Conservation (phyloP, 2,329 filamentous ascomycete species). For the Paecilomyces dactylethromorphus region DNA sequence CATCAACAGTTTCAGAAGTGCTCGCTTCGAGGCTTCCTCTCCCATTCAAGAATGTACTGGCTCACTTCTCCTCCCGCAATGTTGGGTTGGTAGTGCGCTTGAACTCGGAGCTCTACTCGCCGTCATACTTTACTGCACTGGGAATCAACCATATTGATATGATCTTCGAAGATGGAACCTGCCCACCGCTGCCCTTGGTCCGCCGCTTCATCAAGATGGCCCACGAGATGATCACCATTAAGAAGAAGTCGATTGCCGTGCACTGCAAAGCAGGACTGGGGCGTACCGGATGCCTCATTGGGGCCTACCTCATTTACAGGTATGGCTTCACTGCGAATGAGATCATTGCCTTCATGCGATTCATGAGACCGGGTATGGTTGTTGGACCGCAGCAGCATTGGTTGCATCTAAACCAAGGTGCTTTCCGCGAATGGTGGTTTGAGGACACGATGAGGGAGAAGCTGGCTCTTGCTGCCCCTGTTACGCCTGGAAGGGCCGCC, state of each 20-base stretch:
- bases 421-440: conserved; percentile 97
- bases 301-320: conserved; percentile 94
- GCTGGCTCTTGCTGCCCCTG: conserved; percentile 59
- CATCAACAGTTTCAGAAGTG: conserved; percentile 68
- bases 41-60: conserved; percentile 93
- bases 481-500: conserved; percentile 48
- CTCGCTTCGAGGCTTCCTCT: conserved; percentile 64
- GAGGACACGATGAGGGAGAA: conserved; percentile 75
- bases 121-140: conserved; percentile 92
- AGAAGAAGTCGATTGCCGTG: conserved; percentile 89
- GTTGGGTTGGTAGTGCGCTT: conserved; percentile 90
- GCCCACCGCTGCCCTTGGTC: conserved; percentile 80
- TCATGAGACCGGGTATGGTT: conserved; percentile 98
- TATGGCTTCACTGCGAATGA: conserved; percentile 97
- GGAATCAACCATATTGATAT: conserved; percentile 96
- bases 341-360: conserved; percentile 96
- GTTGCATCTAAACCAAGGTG: conserved; percentile 93
- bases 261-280: conserved; percentile 98
- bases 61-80: conserved; percentile 79
- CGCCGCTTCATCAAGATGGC: conserved; percentile 91
- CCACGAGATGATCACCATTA: conserved; percentile 86
- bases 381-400: conserved; percentile 98
- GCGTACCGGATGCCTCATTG: conserved; percentile 91
- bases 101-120: conserved; percentile 92
- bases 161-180: conserved; percentile 99